A percentile compares a stretch with the other conserved stretches of the same genome.
Conservation (phyloP, 495 filamentous ascomycete genomes). For the Cercophora sp. region DNA sequence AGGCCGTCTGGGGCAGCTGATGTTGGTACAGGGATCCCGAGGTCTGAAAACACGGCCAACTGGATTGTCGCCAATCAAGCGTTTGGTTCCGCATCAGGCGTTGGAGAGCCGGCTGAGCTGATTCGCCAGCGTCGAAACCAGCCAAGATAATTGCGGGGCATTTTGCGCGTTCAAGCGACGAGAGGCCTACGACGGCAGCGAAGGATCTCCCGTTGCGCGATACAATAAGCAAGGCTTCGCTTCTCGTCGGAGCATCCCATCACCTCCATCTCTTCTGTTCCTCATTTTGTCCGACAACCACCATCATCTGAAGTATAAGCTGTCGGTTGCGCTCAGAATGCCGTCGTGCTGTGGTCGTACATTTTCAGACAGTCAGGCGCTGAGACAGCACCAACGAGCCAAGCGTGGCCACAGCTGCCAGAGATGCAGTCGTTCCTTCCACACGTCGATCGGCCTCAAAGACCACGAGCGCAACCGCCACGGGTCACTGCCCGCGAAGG, state of each 20-base stretch:
- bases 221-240: not conserved
- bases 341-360: constrained; percentile 1
- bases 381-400: not conserved
- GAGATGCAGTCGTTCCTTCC: not conserved
- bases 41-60: constrained; percentile 1
- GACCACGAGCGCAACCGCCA: not conserved
- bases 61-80: constrained; percentile 1
- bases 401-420: not conserved
- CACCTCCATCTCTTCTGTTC: not conserved
- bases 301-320: constrained; percentile 1
- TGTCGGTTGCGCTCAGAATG: not conserved
- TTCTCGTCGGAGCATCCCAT: not conserved
- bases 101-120: not conserved
- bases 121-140: not conserved
- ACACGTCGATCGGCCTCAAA: not conserved
- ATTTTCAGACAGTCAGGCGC: not conserved
- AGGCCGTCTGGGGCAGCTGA: not conserved
- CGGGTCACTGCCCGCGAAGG: not conserved
- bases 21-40: constrained; percentile 1
- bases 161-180: constrained; percentile 2
- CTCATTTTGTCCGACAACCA: not conserved
- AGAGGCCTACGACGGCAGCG: not conserved
- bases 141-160: not conserved
- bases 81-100: not conserved
- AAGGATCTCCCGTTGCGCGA: not conserved